A percentile compares a stretch with the other conserved stretches of the same genome.
Evolutionary conservation across 129 eudicot species (phyloP).

Genomic region (Pulicaria dysenterica): DNA sequence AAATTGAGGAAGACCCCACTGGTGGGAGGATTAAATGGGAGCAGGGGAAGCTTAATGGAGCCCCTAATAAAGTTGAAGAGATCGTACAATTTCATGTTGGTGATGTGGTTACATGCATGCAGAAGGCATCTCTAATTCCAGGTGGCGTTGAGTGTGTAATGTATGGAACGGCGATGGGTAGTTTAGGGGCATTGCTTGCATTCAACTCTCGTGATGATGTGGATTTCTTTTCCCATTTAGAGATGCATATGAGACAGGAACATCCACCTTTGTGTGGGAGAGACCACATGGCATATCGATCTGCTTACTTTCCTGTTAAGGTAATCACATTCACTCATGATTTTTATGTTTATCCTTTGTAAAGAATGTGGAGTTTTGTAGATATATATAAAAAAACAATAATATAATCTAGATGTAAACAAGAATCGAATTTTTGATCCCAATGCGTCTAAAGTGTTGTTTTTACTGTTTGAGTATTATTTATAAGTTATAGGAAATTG

Average conservation of each 20-base stretch:
- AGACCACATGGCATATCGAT: slow-evolving; percentile 97
- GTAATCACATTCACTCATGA: slow-evolving; percentile 34
- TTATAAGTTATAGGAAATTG: too few species aligned
- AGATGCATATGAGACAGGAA: slow-evolving; percentile 99
- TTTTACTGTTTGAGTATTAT: too few species aligned
- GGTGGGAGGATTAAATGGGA: slow-evolving; percentile 99
- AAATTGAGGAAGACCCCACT: slow-evolving; percentile 99
- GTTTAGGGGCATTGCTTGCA: slow-evolving; percentile 92
- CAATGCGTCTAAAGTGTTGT: too few species aligned
- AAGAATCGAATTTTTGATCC: too few species aligned
- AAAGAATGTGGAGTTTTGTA: too few species aligned
- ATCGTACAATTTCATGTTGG: slow-evolving; percentile 98
- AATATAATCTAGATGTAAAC: too few species aligned
- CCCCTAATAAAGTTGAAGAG: slow-evolving; percentile 96
- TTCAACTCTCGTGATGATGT: slow-evolving; percentile 97
- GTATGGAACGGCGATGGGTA: slow-evolving; percentile 98
- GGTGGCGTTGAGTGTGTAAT: slow-evolving; percentile 93
- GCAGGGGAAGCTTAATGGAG: slow-evolving; percentile 97
- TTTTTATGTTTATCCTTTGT: neutral
- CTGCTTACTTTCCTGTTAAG: slow-evolving; percentile 98
- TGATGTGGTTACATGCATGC: slow-evolving; percentile 85
- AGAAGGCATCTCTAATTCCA: slow-evolving; percentile 95
- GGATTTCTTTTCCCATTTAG: slow-evolving; percentile 96
- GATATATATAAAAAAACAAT: too few species aligned
- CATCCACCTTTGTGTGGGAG: slow-evolving; percentile 98